Percentiles rank a stretch among this genome's conserved stretches.
phyloP scores from a whole-genome alignment of 140 eudicot species.

The Erigeron philadelphicus region DNA sequence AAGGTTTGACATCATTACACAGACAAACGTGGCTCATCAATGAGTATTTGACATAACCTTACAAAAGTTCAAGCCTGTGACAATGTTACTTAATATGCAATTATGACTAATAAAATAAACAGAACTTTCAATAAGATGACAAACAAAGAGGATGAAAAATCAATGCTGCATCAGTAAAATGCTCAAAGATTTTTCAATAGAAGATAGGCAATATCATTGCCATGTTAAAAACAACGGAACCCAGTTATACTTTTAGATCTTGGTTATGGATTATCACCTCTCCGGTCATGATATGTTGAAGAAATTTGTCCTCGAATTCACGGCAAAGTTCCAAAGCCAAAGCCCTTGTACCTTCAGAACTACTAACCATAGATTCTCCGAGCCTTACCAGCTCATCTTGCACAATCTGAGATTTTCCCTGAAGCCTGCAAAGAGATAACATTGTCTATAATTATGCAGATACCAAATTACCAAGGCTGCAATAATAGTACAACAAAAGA shows the following conservation, averaged over 20 bases:
- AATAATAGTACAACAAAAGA: too few species aligned
- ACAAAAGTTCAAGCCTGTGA: background rate
- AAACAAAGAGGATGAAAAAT: background rate
- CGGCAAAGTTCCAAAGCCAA: slow-evolving; percentile 99
- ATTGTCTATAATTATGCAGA: too few species aligned
- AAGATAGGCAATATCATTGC: background rate
- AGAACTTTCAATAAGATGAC: background rate
- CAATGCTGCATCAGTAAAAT: background rate
- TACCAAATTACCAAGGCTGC: too few species aligned
- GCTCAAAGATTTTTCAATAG: background rate
- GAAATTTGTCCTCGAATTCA: slow-evolving; percentile 95
- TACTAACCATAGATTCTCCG: slow-evolving; percentile 90
- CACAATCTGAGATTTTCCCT: slow-evolving; percentile 88
- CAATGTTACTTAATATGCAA: background rate
- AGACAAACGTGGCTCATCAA: background rate
- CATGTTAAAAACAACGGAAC: background rate
- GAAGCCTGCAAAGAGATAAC: slow-evolving; percentile 52
- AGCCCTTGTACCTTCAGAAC: slow-evolving; percentile 94
- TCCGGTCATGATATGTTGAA: slow-evolving; percentile 87
- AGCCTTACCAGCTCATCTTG: slow-evolving; percentile 92
- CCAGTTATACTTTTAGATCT: background rate
- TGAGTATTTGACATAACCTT: background rate
- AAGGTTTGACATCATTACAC: slow-evolving; percentile 9
- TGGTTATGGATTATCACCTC: slow-evolving; percentile 53
- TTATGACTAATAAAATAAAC: background rate